These are phyloP conservation scores for Coprinopsis sp. DNA, from an alignment of 768 basidiomycete species.

Conservation along the genomic window DNA sequence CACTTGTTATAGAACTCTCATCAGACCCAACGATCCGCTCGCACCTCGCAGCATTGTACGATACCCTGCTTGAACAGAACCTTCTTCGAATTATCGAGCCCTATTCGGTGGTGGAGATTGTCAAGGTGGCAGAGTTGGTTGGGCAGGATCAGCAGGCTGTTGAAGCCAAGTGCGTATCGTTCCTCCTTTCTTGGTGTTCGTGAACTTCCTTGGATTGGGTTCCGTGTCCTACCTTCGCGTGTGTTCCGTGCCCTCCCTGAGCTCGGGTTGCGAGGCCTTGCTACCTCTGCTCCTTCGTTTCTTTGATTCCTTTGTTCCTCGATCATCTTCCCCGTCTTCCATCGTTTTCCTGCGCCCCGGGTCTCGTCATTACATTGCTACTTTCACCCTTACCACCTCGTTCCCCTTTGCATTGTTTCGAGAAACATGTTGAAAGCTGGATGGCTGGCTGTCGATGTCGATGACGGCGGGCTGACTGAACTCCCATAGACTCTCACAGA, in stretches of 20 bases:
- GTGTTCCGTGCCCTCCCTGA: background rate
- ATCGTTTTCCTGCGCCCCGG: background rate
- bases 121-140: conserved; percentile 81
- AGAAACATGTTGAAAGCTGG: background rate
- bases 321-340: background rate
- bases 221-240: background rate
- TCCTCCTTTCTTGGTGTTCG: background rate
- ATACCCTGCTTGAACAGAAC: conserved; percentile 95
- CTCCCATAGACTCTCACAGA: conserved; percentile 77
- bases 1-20: conserved; percentile 64
- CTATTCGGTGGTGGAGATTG: conserved; percentile 88
- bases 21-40: conserved; percentile 95
- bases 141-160: conserved; percentile 86
- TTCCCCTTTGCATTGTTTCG: too few species aligned
- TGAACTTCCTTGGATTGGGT: background rate
- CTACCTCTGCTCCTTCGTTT: too few species aligned
- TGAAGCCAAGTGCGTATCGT: conserved; percentile 73
- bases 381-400: too few species aligned
- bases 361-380: too few species aligned
- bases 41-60: conserved; percentile 90
- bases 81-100: conserved; percentile 93
- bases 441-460: background rate
- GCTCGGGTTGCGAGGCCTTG: too few species aligned
- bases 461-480: background rate
- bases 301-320: too few species aligned